Conservation (phyloP, 495 filamentous ascomycete genomes). For the Bryoglossum gracile region DNA sequence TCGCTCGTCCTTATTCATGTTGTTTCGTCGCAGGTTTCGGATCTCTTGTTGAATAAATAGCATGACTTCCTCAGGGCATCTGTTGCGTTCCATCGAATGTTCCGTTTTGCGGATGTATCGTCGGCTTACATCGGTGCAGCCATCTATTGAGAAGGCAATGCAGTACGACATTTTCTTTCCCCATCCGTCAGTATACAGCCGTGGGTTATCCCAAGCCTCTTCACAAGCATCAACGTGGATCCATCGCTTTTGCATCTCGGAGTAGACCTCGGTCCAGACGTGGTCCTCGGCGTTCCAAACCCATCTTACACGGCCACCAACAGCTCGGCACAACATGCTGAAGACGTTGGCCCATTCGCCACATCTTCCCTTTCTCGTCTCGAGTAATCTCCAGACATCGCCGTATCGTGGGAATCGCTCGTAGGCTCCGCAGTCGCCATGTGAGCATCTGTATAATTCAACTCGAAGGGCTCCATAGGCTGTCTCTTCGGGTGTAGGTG, state of each 20-base stretch:
- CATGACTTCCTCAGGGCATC: conserved; percentile 80
- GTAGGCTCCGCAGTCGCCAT: conserved; percentile 57
- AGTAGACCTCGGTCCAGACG: conserved; percentile 97
- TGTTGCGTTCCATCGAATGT: conserved; percentile 62
- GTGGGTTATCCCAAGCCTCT: conserved; percentile 90
- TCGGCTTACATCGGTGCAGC: conserved; percentile 89
- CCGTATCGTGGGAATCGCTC: conserved; percentile 93
- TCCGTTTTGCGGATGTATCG: conserved; percentile 83
- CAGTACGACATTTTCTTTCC: conserved; percentile 92
- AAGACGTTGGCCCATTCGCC: conserved; percentile 99
- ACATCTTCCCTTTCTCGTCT: conserved; percentile 73
- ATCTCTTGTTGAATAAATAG: conserved; percentile 88
- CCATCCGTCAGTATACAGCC: conserved; percentile 92
- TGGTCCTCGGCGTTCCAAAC: conserved; percentile 98
- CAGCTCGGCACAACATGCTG: conserved; percentile 92
- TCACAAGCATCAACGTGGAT: conserved; percentile 96
- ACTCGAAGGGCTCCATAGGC: conserved; percentile 81
- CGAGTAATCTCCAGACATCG: conserved; percentile 89
- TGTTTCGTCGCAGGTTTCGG: conserved; percentile 66
- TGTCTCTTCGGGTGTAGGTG: conserved; percentile 78
- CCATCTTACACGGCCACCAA: conserved; percentile 89
- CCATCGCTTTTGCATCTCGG: conserved; percentile 88
- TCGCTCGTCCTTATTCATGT: conserved; percentile 70
- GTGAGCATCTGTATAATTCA: conserved; percentile 82
- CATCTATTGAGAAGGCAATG: conserved; percentile 92